Evolutionary conservation across 148 eudicot genomes (phyloP).

Genomic region (Nepenthes mirabilis): DNA sequence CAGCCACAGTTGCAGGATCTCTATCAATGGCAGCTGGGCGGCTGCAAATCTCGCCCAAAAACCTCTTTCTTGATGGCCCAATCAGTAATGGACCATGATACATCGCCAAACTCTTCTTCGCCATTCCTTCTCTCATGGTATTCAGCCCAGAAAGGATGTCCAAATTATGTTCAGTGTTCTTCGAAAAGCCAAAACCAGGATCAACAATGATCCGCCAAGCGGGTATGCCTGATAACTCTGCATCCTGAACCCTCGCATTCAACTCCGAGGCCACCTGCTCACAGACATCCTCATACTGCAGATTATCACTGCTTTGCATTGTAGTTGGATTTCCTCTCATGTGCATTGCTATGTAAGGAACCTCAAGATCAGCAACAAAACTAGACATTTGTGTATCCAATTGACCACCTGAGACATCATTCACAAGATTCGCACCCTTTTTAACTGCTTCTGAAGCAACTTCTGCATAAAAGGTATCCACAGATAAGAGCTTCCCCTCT

Average conservation of each 20-base stretch:
- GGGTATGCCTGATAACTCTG: slow-evolving; percentile 67
- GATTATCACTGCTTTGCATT: slow-evolving; percentile 64
- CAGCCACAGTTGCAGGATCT: slow-evolving; percentile 70
- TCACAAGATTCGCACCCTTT: slow-evolving; percentile 69
- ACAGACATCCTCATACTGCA: slow-evolving; percentile 57
- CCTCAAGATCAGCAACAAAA: slow-evolving; percentile 44
- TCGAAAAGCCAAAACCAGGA: slow-evolving; percentile 92
- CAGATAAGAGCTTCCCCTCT: slow-evolving; percentile 59
- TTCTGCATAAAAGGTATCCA: slow-evolving; percentile 70
- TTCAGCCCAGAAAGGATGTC: slow-evolving; percentile 50
- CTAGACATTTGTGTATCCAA: slow-evolving; percentile 56
- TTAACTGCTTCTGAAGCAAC: slow-evolving; percentile 78
- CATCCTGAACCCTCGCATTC: slow-evolving; percentile 28
- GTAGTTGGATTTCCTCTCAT: slow-evolving; percentile 91
- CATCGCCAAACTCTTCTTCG: slow-evolving; percentile 46
- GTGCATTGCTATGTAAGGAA: slow-evolving; percentile 82
- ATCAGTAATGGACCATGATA: slow-evolving; percentile 63
- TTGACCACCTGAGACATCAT: slow-evolving; percentile 79
- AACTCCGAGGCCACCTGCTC: slow-evolving; percentile 53
- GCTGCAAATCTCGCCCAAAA: slow-evolving; percentile 64
- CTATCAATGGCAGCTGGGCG: slow-evolving; percentile 42
- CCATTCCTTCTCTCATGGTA: slow-evolving; percentile 49
- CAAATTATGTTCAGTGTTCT: slow-evolving; percentile 61
- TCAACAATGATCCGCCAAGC: slow-evolving; percentile 78
- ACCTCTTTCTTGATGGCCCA: slow-evolving; percentile 86